Percentiles rank a stretch among this genome's conserved stretches.
Evolutionary conservation across 1,139 yeast species (phyloP).

Genomic region (Yamadazyma dendronema): DNA sequence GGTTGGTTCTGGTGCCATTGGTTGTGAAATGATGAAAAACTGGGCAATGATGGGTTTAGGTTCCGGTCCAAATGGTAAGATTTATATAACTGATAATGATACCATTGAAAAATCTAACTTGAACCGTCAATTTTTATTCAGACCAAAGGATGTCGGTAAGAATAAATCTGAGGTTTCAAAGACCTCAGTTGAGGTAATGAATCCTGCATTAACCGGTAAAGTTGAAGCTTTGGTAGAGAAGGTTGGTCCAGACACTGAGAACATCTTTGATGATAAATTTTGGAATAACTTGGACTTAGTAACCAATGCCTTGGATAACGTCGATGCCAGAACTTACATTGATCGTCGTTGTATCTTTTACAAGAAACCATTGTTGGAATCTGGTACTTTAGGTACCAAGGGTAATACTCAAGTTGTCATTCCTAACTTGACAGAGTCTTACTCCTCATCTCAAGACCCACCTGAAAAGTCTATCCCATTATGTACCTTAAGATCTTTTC

Average conservation of each 20-base stretch:
- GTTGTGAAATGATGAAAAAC: conserved; percentile 97
- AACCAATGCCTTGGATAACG: conserved; percentile 94
- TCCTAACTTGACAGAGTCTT: conserved; percentile 91
- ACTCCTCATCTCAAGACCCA: conserved; percentile 96
- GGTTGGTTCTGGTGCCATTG: conserved; percentile 99
- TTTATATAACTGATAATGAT: conserved; percentile 88
- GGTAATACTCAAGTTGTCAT: conserved; percentile 97
- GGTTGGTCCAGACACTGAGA: conserved; percentile 91
- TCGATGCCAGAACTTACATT: conserved; percentile 96
- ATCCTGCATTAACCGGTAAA: conserved; percentile 76
- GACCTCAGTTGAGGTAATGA: conserved; percentile 77
- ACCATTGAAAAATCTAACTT: conserved; percentile 92
- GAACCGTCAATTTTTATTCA: conserved; percentile 92
- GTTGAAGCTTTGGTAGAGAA: conserved; percentile 78
- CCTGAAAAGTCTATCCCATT: conserved; percentile 97
- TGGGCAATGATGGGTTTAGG: conserved; percentile 98
- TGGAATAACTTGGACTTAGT: conserved; percentile 85
- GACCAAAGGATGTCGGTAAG: conserved; percentile 91
- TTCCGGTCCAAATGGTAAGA: conserved; percentile 84
- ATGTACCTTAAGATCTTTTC: conserved; percentile 96
- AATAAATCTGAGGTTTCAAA: conserved; percentile 92
- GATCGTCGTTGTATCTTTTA: conserved; percentile 95
- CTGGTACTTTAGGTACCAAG: conserved; percentile 97
- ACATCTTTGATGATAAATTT: conserved; percentile 80
- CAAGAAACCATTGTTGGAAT: conserved; percentile 87